Base-by-base conservation (phyloP, 1,139 yeast genomes). In the Geotrichum macrosporum region DNA sequence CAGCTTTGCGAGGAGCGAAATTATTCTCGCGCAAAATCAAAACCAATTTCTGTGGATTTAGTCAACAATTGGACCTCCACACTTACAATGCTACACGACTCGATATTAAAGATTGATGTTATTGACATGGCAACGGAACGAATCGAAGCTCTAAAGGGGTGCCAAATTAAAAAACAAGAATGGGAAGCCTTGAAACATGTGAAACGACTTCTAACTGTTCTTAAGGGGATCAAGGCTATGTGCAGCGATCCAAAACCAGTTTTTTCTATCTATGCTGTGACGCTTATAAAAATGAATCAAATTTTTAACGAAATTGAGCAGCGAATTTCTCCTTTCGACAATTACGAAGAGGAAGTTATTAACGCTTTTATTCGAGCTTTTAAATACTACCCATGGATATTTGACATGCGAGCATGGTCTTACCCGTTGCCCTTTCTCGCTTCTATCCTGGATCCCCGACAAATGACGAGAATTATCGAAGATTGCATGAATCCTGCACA, bases 391-490 rank as follows among this genome's bases (percentile, higher is more conserved):
- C 18, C 35, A 34, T n/a, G n/a, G n/a, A n/a, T n/a, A n/a, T n/a
- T n/a, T n/a, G n/a, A n/a, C n/a, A n/a, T n/a, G n/a, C n/a, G n/a
- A n/a, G n/a, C n/a, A 19, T 41, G 44, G 44, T 34, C 44, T 2
- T 20, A 27, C 8, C 44, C 24, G 13, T 20, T 41, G 8, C 39
- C 39, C 10, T 26, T 41, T 24, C 16, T 41, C 19, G 44, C 33
- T 4, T 41, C 44, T 5, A 21, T 41, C 9, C 18, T 41, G 20
- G 44, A 41, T 19, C 44, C 44, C n/a, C 39, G 44, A 4, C 44
- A 41, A 19, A 32, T 32, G 35, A 22, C 32, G 13, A 21, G 9
- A 5, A 22, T 41, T 8, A 41, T 34, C 13, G 38, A 22, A 3
- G 44, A 41, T 18, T 21, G 32, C 5, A 13, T 41, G 37, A 22